phyloP scores from a whole-genome alignment of 139 green algal genomes.

The Coelastrella sp. region DNA sequence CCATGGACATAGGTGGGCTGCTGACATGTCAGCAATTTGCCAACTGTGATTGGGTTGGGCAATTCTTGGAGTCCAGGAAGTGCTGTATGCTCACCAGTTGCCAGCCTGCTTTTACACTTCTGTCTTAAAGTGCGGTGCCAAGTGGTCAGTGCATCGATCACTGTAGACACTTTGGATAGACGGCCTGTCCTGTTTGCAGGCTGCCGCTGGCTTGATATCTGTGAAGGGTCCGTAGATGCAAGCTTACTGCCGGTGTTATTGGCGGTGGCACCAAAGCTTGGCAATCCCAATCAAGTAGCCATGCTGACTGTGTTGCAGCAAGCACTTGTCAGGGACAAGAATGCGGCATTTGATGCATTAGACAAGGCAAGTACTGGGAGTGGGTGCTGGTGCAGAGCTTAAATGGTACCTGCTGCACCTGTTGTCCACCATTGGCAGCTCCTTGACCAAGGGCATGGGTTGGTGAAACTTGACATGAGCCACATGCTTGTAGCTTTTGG shows the following conservation, averaged over 20 bases:
- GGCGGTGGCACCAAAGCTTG: background rate
- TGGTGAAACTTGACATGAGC: too few species aligned
- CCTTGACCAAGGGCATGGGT: too few species aligned
- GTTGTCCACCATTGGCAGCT: too few species aligned
- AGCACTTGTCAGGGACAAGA: constrained; percentile 21
- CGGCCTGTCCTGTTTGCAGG: constrained; percentile 12
- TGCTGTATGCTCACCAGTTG: too few species aligned
- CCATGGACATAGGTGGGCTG: constrained; percentile 51
- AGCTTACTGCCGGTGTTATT: constrained; percentile 34
- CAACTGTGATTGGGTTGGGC: background rate
- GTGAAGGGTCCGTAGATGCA: constrained; percentile 20
- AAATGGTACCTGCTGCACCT: too few species aligned
- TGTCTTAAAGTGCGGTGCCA: background rate
- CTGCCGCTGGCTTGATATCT: constrained; percentile 32
- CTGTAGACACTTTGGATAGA: background rate
- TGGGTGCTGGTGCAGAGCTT: background rate
- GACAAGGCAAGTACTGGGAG: constrained; percentile 4
- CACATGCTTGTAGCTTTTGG: too few species aligned
- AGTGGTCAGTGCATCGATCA: background rate
- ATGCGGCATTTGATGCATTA: constrained; percentile 22
- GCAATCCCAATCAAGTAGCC: background rate
- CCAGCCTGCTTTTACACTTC: too few species aligned
- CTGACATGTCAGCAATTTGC: background rate
- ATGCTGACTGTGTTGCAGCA: background rate
- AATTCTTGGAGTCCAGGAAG: background rate